These are phyloP conservation scores for Aethionema arabicum DNA, from an alignment of 345 rosid genomes.

Conservation along the genomic window DNA sequence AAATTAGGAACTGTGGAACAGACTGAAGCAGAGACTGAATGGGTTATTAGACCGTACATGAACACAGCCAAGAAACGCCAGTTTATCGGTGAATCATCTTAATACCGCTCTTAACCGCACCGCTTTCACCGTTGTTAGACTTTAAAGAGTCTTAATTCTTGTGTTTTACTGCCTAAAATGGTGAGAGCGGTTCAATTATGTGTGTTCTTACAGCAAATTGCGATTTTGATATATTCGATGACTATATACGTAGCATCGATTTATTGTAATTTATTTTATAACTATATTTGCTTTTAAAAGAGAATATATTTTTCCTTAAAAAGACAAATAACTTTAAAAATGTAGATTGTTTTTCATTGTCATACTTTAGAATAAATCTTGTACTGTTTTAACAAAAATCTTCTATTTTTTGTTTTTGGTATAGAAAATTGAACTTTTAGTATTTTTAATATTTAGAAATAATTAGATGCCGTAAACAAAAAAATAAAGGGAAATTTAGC, in stretches of 20 bases:
- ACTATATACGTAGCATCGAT: conserved; percentile 12
- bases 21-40: conserved; percentile 76
- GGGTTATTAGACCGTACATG: conserved; percentile 86
- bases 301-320: no score
- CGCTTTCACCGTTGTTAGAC: not conserved
- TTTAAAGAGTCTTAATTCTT: not conserved
- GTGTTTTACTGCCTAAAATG: conserved; percentile 11
- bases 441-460: no score
- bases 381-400: no score
- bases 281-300: not conserved
- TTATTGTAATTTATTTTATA: conserved; percentile 1
- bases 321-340: no score
- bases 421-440: no score
- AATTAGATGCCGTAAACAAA: no score
- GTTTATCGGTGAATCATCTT: conserved; percentile 58
- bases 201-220: not conserved
- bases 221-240: conserved; percentile 17
- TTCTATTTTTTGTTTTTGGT: no score
- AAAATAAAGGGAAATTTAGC: no score
- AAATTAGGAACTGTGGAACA: conserved; percentile 84
- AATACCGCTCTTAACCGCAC: conserved; percentile 2
- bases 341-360: no score
- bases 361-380: no score
- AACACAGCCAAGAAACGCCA: conserved; percentile 70
- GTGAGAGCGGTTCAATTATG: conserved; percentile 4